phyloP scores from a whole-genome alignment of 495 filamentous ascomycete species.

The Annulohypoxylon stygium region DNA sequence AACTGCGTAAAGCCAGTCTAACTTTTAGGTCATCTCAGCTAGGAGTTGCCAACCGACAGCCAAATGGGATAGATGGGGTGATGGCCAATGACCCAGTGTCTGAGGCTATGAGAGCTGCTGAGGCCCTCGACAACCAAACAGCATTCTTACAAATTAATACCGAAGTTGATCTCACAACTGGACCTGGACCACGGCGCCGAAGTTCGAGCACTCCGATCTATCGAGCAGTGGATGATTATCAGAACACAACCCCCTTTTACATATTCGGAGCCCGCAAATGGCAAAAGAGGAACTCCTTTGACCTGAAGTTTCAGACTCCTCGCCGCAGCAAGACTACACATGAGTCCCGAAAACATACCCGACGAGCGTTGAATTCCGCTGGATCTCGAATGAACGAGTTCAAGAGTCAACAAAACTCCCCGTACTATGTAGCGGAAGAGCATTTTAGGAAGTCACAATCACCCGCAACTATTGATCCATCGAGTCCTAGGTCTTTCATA shows the following conservation, averaged over 20 bases:
- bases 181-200: conserved; percentile 44
- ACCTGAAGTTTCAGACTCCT: conserved; percentile 12
- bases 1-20: conserved; percentile 10
- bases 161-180: conserved; percentile 55
- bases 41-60: conserved; percentile 4
- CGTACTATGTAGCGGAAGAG: conserved; percentile 13
- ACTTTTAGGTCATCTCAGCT: conserved; percentile 5
- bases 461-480: conserved; percentile 30
- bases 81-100: conserved; percentile 55
- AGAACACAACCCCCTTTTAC: conserved; percentile 49
- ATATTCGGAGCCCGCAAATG: conserved; percentile 44
- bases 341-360: conserved; percentile 21
- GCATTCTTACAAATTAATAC: conserved; percentile 57
- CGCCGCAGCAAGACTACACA: conserved; percentile 29
- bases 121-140: conserved; percentile 62
- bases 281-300: conserved; percentile 17
- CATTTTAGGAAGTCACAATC: conserved; percentile 8
- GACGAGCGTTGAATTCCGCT: conserved; percentile 11
- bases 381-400: conserved; percentile 24
- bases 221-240: conserved; percentile 46
- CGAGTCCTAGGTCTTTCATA: conserved; percentile 23
- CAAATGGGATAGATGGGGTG: conserved; percentile 20
- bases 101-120: conserved; percentile 64
- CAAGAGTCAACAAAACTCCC: conserved; percentile 1
- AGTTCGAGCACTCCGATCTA: conserved; percentile 55